These are phyloP conservation scores for Acanthamoeba lenticulata DNA, from an alignment of 208 protist species.

Conservation along the genomic window DNA sequence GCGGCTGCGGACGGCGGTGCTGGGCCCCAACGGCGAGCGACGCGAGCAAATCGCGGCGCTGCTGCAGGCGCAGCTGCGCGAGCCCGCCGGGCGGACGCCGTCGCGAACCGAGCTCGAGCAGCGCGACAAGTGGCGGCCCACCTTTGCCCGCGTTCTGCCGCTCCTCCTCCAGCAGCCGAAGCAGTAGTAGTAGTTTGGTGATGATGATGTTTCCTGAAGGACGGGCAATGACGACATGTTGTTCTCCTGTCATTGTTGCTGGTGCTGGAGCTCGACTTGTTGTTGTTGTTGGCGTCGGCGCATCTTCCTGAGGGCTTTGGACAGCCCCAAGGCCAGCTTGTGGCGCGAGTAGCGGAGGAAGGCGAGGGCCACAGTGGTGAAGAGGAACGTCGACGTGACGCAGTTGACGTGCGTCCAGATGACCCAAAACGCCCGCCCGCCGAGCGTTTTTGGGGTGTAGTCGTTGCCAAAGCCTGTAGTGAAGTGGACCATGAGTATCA, in stretches of 20 bases:
- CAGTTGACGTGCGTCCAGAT: constrained; percentile 7
- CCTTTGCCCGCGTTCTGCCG: background rate
- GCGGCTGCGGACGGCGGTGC: background rate
- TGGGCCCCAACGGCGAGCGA: background rate
- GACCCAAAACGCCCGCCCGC: background rate
- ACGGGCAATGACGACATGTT: too few species aligned
- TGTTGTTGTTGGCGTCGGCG: too few species aligned
- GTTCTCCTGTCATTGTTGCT: too few species aligned
- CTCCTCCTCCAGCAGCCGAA: too few species aligned
- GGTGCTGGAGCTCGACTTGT: too few species aligned
- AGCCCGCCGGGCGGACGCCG: background rate
- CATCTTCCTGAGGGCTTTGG: too few species aligned
- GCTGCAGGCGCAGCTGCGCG: background rate
- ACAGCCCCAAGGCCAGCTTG: too few species aligned
- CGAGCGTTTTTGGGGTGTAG: background rate
- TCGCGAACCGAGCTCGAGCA: background rate
- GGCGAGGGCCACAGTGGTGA: background rate
- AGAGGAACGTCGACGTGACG: background rate
- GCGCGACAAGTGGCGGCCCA: background rate
- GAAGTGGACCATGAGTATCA: too few species aligned
- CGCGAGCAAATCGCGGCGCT: background rate
- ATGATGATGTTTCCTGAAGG: too few species aligned
- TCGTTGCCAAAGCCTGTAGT: constrained; percentile 19
- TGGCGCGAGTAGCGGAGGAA: background rate
- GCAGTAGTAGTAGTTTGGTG: too few species aligned